These are phyloP conservation scores for Cucumis cinereus DNA, from an alignment of 306 rosid genomes.

Conservation along the genomic window DNA sequence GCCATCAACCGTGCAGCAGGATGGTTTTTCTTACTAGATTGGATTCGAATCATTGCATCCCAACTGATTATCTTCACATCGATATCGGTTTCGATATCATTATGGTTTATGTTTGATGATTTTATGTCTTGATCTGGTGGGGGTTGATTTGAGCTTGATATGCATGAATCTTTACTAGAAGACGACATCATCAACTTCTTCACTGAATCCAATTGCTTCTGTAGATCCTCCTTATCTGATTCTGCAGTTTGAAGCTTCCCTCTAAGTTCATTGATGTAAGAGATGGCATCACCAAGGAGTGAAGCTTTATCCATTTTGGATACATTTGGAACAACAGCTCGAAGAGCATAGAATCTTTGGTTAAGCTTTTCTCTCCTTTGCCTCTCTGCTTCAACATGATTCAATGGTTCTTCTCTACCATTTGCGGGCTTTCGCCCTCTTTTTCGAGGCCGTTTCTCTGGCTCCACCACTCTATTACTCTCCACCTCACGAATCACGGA, in stretches of 20 bases:
- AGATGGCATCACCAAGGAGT: slow-evolving; percentile 71
- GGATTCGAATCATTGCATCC: slow-evolving; percentile 89
- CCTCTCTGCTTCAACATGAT: slow-evolving; percentile 91
- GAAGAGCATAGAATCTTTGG: slow-evolving; percentile 82
- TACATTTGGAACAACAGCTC: slow-evolving; percentile 90
- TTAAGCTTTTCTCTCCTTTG: slow-evolving; percentile 90
- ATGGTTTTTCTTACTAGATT: slow-evolving; percentile 78
- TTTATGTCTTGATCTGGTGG: slow-evolving; percentile 21
- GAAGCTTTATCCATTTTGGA: slow-evolving; percentile 99
- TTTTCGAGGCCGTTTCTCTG: slow-evolving; percentile 83
- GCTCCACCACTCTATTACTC: slow-evolving; percentile 58
- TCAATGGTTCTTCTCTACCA: slow-evolving; percentile 88
- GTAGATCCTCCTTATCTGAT: slow-evolving; percentile 47
- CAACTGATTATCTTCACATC: slow-evolving; percentile 90
- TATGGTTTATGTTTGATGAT: slow-evolving; percentile 8
- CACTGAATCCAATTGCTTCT: slow-evolving; percentile 45
- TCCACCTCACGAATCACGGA: slow-evolving; percentile 69
- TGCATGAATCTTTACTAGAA: slow-evolving; percentile 14
- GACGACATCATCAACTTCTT: slow-evolving; percentile 35
- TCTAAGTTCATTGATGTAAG: slow-evolving; percentile 75
- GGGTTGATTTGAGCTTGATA: slow-evolving; percentile 12
- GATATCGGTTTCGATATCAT: slow-evolving; percentile 44
- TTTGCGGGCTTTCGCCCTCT: slow-evolving; percentile 90
- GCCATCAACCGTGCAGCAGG: slow-evolving; percentile 83
- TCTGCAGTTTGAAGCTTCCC: slow-evolving; percentile 48